Evolutionary conservation across 495 filamentous ascomycete genomes (phyloP).

Genomic region (Neurospora sp.): DNA sequence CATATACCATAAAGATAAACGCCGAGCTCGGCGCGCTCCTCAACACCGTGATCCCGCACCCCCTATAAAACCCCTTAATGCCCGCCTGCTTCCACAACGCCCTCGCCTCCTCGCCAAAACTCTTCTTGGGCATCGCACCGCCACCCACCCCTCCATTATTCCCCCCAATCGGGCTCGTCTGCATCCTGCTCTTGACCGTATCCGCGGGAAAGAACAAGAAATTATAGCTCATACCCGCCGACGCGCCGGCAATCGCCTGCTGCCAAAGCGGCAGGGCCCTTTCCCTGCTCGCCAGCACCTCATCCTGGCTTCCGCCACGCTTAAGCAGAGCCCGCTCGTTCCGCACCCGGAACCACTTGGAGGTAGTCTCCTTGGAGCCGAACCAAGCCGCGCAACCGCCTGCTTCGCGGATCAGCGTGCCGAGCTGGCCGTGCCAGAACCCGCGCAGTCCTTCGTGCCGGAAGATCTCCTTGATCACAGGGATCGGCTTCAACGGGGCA

Average conservation of each 20-base stretch:
- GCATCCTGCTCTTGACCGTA: constrained; percentile 93
- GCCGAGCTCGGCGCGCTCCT: constrained; percentile 89
- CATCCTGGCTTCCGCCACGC: constrained; percentile 6
- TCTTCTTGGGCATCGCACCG: constrained; percentile 30
- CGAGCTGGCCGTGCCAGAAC: constrained; percentile 92
- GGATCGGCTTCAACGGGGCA: constrained; percentile 23
- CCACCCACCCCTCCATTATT: not conserved
- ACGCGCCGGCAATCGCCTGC: constrained; percentile 79
- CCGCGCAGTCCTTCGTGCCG: constrained; percentile 70
- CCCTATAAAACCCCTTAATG: constrained; percentile 75
- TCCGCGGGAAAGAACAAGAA: constrained; percentile 96
- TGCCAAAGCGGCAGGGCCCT: constrained; percentile 58
- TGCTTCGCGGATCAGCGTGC: constrained; percentile 87
- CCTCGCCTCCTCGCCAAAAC: constrained; percentile 59
- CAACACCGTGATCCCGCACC: constrained; percentile 86
- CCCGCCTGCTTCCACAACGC: constrained; percentile 74
- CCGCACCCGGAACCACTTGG: constrained; percentile 48
- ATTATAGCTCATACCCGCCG: constrained; percentile 87
- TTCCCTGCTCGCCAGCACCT: constrained; percentile 19
- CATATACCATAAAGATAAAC: constrained; percentile 91
- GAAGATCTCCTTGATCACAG: constrained; percentile 68
- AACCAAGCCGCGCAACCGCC: constrained; percentile 96
- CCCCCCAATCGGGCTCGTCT: constrained; percentile 60
- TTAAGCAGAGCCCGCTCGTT: constrained; percentile 22
- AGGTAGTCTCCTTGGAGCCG: constrained; percentile 76